These are phyloP conservation scores for Xylariaceae sp. DNA, from an alignment of 2,329 filamentous ascomycete genomes.

Conservation along the genomic window DNA sequence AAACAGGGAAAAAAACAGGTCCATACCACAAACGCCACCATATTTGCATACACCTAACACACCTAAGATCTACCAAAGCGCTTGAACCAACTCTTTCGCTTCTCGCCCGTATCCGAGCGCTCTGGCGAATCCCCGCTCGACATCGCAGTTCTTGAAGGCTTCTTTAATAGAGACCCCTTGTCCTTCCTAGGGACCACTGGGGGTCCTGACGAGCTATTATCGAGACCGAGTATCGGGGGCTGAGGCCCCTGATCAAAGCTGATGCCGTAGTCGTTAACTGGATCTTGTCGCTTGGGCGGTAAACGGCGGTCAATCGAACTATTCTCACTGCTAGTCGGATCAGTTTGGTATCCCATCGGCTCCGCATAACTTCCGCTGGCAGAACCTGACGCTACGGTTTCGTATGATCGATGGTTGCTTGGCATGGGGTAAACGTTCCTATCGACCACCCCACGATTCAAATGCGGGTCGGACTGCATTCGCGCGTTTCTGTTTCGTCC, in stretches of 20 bases:
- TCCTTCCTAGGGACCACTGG: conserved; percentile 41
- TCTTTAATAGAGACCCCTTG: conserved; percentile 30
- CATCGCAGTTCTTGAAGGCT: conserved; percentile 30
- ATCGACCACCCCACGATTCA: conserved; percentile 44
- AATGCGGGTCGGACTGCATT: conserved; percentile 52
- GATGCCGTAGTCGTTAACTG: conserved; percentile 67
- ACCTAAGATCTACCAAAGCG: conserved; percentile 69
- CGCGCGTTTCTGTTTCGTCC: conserved; percentile 42
- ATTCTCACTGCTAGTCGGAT: conserved; percentile 86
- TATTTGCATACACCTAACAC: conserved; percentile 1
- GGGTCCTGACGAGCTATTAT: conserved; percentile 20
- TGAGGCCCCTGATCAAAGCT: conserved; percentile 52
- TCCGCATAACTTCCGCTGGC: conserved; percentile 73
- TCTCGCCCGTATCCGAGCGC: conserved; percentile 54
- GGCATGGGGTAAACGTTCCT: conserved; percentile 55
- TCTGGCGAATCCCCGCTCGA: conserved; percentile 31
- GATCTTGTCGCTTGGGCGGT: conserved; percentile 56
- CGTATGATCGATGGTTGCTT: conserved; percentile 78
- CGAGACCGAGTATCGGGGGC: conserved; percentile 41
- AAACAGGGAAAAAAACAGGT: conserved; percentile 18
- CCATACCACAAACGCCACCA: conserved; percentile 12
- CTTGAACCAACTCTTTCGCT: conserved; percentile 90
- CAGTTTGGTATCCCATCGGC: conserved; percentile 77
- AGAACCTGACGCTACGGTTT: conserved; percentile 80
- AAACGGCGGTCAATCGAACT: conserved; percentile 81